These are phyloP conservation scores for Henckelia pumila DNA, from an alignment of 257 asterid species.

Conservation along the genomic window DNA sequence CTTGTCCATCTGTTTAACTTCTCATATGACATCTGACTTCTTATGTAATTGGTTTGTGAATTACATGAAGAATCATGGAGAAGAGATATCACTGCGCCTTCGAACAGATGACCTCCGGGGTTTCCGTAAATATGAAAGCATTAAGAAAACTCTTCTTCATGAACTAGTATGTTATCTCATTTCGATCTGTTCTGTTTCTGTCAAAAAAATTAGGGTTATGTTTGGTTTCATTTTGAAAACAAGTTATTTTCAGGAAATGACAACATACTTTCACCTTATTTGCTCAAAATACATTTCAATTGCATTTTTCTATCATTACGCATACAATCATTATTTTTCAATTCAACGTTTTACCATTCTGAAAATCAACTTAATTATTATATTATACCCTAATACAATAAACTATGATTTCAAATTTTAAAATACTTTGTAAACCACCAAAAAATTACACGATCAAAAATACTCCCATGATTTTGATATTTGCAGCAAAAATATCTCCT, in stretches of 20 bases:
- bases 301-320: neutral
- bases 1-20: constrained; percentile 14
- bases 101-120: constrained; percentile 96
- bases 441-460: too few relatives aligned
- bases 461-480: too few relatives aligned
- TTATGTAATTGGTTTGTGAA: constrained; percentile 26
- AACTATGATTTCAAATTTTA: neutral
- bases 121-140: constrained; percentile 82
- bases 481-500: neutral
- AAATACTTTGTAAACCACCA: neutral
- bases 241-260: too few relatives aligned
- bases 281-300: neutral
- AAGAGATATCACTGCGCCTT: constrained; percentile 91
- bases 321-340: neutral
- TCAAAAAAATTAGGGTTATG: neutral
- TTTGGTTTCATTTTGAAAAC: neutral
- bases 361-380: too few relatives aligned
- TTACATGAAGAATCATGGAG: constrained; percentile 74
- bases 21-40: constrained; percentile 19
- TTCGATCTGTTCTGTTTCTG: constrained; percentile 1
- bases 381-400: neutral
- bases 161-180: constrained; percentile 56
- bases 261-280: neutral
- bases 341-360: neutral
- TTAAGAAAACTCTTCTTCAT: constrained; percentile 87